Evolutionary conservation across 2,329 filamentous ascomycete genomes (phyloP).

Genomic region (Talaromyces sp.): DNA sequence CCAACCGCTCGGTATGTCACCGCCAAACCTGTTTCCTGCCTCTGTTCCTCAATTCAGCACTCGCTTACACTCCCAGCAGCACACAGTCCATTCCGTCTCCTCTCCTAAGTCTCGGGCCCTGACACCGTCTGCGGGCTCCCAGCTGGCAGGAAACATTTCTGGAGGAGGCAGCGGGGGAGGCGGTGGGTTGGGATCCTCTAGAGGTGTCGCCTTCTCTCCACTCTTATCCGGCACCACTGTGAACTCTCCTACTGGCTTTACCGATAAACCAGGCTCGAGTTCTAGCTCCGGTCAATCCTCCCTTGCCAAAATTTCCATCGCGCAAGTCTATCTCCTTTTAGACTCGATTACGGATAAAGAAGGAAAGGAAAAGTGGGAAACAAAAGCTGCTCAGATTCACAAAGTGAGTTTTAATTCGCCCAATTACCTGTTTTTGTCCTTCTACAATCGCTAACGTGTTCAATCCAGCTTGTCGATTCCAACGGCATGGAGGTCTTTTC

Average conservation of each 20-base stretch:
- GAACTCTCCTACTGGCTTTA: slow-evolving; percentile 49
- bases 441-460: not conserved
- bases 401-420: slow-evolving; percentile 57
- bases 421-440: not conserved
- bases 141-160: slow-evolving; percentile 50
- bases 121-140: slow-evolving; percentile 49
- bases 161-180: slow-evolving; percentile 45
- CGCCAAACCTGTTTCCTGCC: slow-evolving; percentile 18
- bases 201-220: slow-evolving; percentile 56
- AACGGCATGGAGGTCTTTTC: slow-evolving; percentile 99
- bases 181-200: slow-evolving; percentile 51
- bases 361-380: slow-evolving; percentile 84
- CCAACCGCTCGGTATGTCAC: slow-evolving; percentile 38
- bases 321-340: slow-evolving; percentile 89
- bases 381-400: slow-evolving; percentile 82
- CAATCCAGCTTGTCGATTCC: slow-evolving; percentile 76
- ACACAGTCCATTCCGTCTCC: slow-evolving; percentile 48
- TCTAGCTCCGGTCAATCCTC: slow-evolving; percentile 51
- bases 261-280: slow-evolving; percentile 40
- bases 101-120: slow-evolving; percentile 52
- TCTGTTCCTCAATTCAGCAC: slow-evolving; percentile 33
- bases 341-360: slow-evolving; percentile 94
- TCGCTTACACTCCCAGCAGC: slow-evolving; percentile 51
- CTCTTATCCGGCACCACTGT: slow-evolving; percentile 52
- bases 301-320: slow-evolving; percentile 87